Base-by-base conservation (phyloP, 169 alveolate genomes). In the Theileria luwenshuni region DNA sequence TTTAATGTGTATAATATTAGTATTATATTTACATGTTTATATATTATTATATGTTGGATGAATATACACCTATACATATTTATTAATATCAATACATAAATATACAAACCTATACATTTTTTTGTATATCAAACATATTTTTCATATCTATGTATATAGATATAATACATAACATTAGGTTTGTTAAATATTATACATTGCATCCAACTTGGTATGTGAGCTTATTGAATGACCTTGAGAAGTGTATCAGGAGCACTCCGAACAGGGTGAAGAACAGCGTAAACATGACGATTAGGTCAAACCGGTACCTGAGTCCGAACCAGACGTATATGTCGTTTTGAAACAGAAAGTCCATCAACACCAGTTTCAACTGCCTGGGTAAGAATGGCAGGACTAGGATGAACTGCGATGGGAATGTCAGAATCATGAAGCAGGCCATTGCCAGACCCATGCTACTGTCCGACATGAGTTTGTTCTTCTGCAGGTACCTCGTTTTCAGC, bases 331-430 rank as follows among this genome's bases (percentile, higher is more conserved):
- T 42, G 41, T 69, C 74, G 21, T 59, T 59, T 21, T 56, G 68
- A 60, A 76, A 76, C 42, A 76, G 49, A 33, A 52, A 49, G 25
- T 30, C 74, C n/a, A 76, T 67, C 32, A 69, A 27, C 38, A 35
- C 32, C 15, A 13, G 27, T 23, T 69, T 52, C 60, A 54, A 60
- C 8, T 54, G 17, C 2, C 45, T 48, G 43, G 79, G 85, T 27
- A 76, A 48, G 49, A 76, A 76, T n/a, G 85, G 85, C 10, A 76
- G 59, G 38, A 67, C 65, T 35, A 76, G 77, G 51, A 73, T 45
- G 68, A 76, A 76, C 74, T 76, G 85, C n/a, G 85, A 76, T 19
- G 85, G 85, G 25, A 76, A 56, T 12, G 73, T 60, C 43, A 68
- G 58, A 17, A 76, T 38, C 45, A 65, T 60, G 54, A 76, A 76